Evolutionary conservation across 495 filamentous ascomycete species (phyloP).

Genomic region (Pseudoneurospora amorphoporcata): DNA sequence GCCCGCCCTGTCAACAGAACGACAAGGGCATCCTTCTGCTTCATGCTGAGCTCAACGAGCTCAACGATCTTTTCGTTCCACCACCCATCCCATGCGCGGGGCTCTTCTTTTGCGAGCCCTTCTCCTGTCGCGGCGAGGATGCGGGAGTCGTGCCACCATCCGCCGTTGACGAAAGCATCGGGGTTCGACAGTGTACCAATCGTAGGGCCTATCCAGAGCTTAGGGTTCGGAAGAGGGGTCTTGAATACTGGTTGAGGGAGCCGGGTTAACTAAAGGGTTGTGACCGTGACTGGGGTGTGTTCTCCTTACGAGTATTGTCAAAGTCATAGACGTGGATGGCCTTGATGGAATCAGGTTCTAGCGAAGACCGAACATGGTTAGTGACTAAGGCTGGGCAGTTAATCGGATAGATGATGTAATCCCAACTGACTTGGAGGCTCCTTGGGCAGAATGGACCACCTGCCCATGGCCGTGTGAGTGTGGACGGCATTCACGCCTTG

Average conservation of each 20-base stretch:
- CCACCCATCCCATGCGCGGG: constrained; percentile 81
- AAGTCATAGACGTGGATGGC: constrained; percentile 95
- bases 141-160: constrained; percentile 93
- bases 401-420: background rate
- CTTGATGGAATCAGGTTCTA: constrained; percentile 58
- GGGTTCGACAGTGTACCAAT: constrained; percentile 64
- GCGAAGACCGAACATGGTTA: constrained; percentile 7
- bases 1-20: constrained; percentile 85
- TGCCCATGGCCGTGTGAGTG: constrained; percentile 62
- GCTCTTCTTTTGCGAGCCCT: constrained; percentile 74
- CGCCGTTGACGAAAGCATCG: constrained; percentile 71
- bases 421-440: constrained; percentile 49
- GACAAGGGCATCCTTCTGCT: constrained; percentile 78
- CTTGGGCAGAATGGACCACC: constrained; percentile 70
- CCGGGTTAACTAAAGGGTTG: background rate
- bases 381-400: background rate
- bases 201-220: constrained; percentile 72
- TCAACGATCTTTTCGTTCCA: constrained; percentile 94
- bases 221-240: constrained; percentile 78
- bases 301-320: constrained; percentile 77
- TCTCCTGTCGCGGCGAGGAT: constrained; percentile 82
- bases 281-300: background rate
- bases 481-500: constrained; percentile 17
- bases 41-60: constrained; percentile 69
- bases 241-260: constrained; percentile 57